Evolutionary conservation across 179 eudicot species (phyloP).

Genomic region (Beta corolliflora): DNA sequence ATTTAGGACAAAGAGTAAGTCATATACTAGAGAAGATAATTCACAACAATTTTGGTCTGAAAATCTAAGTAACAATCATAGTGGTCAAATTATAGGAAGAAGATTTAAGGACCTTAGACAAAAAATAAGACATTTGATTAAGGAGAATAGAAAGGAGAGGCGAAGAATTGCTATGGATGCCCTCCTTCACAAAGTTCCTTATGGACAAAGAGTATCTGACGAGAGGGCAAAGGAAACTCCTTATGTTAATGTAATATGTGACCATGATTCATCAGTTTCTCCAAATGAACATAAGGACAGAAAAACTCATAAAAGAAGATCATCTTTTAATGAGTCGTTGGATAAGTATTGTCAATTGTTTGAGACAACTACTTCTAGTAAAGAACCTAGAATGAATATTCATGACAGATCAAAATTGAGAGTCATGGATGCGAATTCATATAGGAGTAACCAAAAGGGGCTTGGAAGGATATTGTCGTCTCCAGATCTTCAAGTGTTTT

Average conservation of each 20-base stretch:
- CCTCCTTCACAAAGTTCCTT: slow-evolving; percentile 72
- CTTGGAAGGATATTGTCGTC: slow-evolving; percentile 67
- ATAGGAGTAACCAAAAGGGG: slow-evolving; percentile 12
- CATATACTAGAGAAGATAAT: slow-evolving; percentile 18
- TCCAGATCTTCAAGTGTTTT: slow-evolving; percentile 56
- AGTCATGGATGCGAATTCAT: slow-evolving; percentile 28
- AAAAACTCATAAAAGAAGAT: slow-evolving; percentile 29
- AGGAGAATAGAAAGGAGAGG: slow-evolving; percentile 70
- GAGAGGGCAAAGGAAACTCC: slow-evolving; percentile 20
- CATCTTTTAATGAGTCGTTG: slow-evolving; percentile 52
- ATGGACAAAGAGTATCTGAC: slow-evolving; percentile 48
- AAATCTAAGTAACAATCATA: slow-evolving; percentile 13
- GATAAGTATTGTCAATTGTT: slow-evolving; percentile 53
- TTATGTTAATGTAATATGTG: slow-evolving; percentile 1
- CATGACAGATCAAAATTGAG: slow-evolving; percentile 37
- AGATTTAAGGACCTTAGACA: slow-evolving; percentile 61
- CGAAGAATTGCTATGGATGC: slow-evolving; percentile 75
- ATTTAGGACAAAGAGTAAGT: slow-evolving; percentile 28
- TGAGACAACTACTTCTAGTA: slow-evolving; percentile 35
- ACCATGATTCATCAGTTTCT: not conserved
- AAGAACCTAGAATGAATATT: slow-evolving; percentile 29
- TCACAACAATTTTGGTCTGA: slow-evolving; percentile 14
- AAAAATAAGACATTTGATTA: slow-evolving; percentile 58
- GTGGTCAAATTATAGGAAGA: slow-evolving; percentile 26
- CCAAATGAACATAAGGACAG: not conserved